phyloP scores from a whole-genome alignment of 164 flowering plant genomes.

The Piper betle region DNA sequence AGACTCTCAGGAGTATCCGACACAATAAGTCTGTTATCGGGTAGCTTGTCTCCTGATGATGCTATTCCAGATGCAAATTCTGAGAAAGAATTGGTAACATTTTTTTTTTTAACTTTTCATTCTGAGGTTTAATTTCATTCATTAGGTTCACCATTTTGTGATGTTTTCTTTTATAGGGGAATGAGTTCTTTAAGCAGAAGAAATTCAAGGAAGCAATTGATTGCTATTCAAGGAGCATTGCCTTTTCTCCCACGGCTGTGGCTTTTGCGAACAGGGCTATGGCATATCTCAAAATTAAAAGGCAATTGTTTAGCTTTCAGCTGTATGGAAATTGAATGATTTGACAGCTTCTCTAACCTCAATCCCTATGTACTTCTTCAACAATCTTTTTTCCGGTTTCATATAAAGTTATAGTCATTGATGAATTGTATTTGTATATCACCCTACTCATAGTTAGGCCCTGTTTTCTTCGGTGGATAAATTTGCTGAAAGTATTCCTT shows the following conservation, averaged over 20 bases:
- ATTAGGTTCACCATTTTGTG: constrained; percentile 1
- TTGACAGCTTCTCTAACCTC: background rate
- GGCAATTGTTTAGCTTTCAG: constrained; percentile 23
- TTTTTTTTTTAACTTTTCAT: constrained; percentile 1
- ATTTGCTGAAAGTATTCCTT: background rate
- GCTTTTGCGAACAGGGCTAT: constrained; percentile 95
- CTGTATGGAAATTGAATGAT: background rate
- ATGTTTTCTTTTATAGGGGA: constrained; percentile 42
- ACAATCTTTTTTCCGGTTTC: background rate
- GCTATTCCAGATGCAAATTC: constrained; percentile 59
- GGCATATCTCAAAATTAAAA: constrained; percentile 78
- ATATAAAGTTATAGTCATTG: too few species aligned
- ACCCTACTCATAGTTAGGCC: background rate
- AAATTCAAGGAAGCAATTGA: constrained; percentile 84
- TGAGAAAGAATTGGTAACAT: constrained; percentile 78
- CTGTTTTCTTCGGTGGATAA: background rate
- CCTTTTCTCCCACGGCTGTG: constrained; percentile 82
- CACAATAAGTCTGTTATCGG: constrained; percentile 25
- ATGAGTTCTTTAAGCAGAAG: constrained; percentile 87
- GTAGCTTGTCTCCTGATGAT: constrained; percentile 34
- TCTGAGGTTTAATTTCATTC: background rate
- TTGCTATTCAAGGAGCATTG: constrained; percentile 94
- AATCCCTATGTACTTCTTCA: background rate
- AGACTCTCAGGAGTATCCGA: constrained; percentile 25
- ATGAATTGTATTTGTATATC: background rate